Evolutionary conservation across 2,329 filamentous ascomycete genomes (phyloP).

Genomic region (Ophiostoma montium): DNA sequence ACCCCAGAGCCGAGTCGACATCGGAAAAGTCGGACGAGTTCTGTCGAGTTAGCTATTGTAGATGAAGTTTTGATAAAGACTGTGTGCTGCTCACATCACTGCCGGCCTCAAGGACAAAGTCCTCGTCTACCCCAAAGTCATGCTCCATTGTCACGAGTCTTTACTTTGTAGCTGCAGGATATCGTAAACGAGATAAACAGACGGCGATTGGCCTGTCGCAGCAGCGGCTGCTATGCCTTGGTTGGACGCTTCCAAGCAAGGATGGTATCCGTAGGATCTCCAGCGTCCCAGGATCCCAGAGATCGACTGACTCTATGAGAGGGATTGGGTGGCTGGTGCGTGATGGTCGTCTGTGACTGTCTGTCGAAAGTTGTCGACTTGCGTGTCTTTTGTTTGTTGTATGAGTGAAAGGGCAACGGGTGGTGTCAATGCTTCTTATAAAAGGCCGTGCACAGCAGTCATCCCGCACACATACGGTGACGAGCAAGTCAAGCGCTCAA

Average conservation of each 20-base stretch:
- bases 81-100: conserved; percentile 2
- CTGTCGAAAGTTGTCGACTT: too few relatives aligned
- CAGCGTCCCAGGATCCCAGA: background rate
- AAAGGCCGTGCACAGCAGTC: too few relatives aligned
- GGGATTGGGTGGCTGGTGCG: background rate
- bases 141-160: conserved; percentile 1
- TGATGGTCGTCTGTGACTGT: too few relatives aligned
- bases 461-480: too few relatives aligned
- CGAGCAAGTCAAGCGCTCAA: too few relatives aligned
- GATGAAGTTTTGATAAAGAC: too few relatives aligned
- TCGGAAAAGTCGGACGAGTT: conserved; percentile 5
- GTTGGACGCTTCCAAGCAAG: conserved; percentile 13
- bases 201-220: background rate
- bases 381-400: too few relatives aligned
- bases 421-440: too few relatives aligned
- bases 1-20: conserved; percentile 19
- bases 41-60: background rate
- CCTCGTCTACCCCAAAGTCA: background rate
- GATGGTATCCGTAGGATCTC: background rate
- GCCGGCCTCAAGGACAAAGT: conserved; percentile 4
- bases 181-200: background rate
- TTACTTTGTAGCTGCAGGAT: background rate
- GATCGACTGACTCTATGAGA: background rate
- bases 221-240: conserved; percentile 13
- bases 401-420: too few relatives aligned